Evolutionary conservation across 352 stramenopile species (phyloP).

Genomic region (Phytophthora constricta): DNA sequence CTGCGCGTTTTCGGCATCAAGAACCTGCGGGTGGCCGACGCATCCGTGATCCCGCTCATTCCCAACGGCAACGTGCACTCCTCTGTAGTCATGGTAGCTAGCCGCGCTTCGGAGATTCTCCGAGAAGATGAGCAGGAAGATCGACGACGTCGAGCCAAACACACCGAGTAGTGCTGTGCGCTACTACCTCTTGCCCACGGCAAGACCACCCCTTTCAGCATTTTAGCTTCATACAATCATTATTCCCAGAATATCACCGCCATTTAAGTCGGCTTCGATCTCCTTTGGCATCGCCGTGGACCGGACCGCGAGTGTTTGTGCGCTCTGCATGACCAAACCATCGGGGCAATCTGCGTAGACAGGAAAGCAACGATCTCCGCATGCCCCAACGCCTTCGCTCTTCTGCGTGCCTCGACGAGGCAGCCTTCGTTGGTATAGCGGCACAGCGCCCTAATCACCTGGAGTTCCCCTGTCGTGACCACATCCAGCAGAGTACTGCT

Average conservation of each 20-base stretch:
- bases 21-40: slow-evolving; percentile 69
- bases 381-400: slow-evolving; percentile 28
- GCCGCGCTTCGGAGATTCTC: slow-evolving; percentile 55
- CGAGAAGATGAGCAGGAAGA: slow-evolving; percentile 36
- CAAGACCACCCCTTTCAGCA: not conserved
- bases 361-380: slow-evolving; percentile 32
- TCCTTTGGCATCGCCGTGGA: slow-evolving; percentile 35
- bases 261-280: slow-evolving; percentile 7
- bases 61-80: slow-evolving; percentile 83
- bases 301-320: slow-evolving; percentile 27
- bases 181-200: not conserved
- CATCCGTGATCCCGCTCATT: slow-evolving; percentile 72
- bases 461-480: slow-evolving; percentile 29
- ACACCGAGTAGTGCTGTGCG: not conserved
- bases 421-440: slow-evolving; percentile 40
- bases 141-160: slow-evolving; percentile 8
- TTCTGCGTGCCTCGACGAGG: slow-evolving; percentile 35
- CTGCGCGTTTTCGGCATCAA: slow-evolving; percentile 68
- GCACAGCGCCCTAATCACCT: slow-evolving; percentile 36
- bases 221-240: not conserved
- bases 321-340: slow-evolving; percentile 32
- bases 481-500: slow-evolving; percentile 41
- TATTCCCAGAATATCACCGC: not conserved
- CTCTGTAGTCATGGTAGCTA: slow-evolving; percentile 72
- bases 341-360: slow-evolving; percentile 29